Evolutionary conservation across 2,329 filamentous ascomycete species (phyloP).

Genomic region (Ophiostoma perfectum): DNA sequence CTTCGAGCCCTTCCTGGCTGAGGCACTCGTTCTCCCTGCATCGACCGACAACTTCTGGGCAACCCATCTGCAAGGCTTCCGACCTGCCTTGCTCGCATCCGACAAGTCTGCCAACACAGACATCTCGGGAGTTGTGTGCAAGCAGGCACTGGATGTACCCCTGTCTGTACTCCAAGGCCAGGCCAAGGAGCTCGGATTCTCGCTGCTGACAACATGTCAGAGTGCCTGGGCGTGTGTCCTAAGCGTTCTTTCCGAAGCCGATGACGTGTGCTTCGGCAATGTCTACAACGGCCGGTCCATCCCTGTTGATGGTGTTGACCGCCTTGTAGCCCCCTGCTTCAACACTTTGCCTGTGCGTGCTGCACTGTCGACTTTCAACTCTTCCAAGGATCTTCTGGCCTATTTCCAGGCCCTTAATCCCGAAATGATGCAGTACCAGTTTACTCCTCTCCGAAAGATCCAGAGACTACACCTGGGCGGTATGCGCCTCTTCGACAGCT

Average conservation of each 20-base stretch:
- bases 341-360: conserved; percentile 75
- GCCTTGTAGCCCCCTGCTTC: conserved; percentile 82
- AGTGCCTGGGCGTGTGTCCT: conserved; percentile 66
- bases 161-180: conserved; percentile 44
- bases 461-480: conserved; percentile 48
- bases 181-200: conserved; percentile 50
- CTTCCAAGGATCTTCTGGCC: conserved; percentile 47
- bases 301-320: conserved; percentile 59
- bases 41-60: conserved; percentile 63
- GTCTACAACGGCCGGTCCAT: conserved; percentile 73
- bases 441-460: conserved; percentile 67
- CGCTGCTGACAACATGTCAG: conserved; percentile 64
- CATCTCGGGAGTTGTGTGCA: conserved; percentile 22
- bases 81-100: conserved; percentile 29
- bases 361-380: conserved; percentile 42
- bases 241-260: conserved; percentile 46
- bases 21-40: conserved; percentile 46
- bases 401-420: conserved; percentile 39
- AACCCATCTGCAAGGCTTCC: conserved; percentile 48
- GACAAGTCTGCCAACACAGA: neutral
- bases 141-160: conserved; percentile 33
- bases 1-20: conserved; percentile 60
- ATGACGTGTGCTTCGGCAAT: conserved; percentile 81
- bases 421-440: conserved; percentile 61
- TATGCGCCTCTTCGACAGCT: conserved; percentile 66